These are phyloP conservation scores for Pseudotsuga menziesii DNA, from an alignment of 75 land plant genomes.

Conservation along the genomic window DNA sequence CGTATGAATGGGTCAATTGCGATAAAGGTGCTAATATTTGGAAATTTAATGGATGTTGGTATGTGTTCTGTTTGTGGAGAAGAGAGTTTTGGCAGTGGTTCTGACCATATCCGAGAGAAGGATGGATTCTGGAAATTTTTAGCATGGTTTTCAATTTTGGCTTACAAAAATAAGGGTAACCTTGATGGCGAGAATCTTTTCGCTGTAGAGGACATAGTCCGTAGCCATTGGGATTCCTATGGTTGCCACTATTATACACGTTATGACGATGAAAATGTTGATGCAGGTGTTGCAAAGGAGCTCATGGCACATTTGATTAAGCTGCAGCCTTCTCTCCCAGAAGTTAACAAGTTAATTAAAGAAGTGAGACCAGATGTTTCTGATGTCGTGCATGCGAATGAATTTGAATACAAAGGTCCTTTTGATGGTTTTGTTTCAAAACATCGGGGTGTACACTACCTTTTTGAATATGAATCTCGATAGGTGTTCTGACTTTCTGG, in stretches of 20 bases:
- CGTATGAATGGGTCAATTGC: too few relatives aligned
- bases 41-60: constrained; percentile 97
- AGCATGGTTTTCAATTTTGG: constrained; percentile 98
- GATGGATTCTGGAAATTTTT: constrained; percentile 99
- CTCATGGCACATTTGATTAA: constrained; percentile 83
- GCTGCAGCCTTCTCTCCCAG: constrained; percentile 70
- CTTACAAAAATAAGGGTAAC: constrained; percentile 73
- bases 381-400: constrained; percentile 74
- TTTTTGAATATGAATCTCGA: constrained; percentile 93
- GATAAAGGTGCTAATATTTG: too few relatives aligned
- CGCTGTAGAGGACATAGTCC: constrained; percentile 95
- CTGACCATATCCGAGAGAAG: constrained; percentile 97
- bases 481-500: constrained; percentile 98
- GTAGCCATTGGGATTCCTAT: constrained; percentile 87
- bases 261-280: constrained; percentile 99
- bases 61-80: constrained; percentile 96
- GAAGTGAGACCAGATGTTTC: constrained; percentile 73
- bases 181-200: constrained; percentile 76
- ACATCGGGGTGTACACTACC: constrained; percentile 92
- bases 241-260: constrained; percentile 98
- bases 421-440: constrained; percentile 96
- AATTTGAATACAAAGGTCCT: constrained; percentile 99
- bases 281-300: constrained; percentile 91
- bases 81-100: constrained; percentile 99
- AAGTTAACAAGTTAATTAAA: constrained; percentile 81